phyloP scores from a whole-genome alignment of 2,329 filamentous ascomycete species.

The Teratosphaeria gauchensis region DNA sequence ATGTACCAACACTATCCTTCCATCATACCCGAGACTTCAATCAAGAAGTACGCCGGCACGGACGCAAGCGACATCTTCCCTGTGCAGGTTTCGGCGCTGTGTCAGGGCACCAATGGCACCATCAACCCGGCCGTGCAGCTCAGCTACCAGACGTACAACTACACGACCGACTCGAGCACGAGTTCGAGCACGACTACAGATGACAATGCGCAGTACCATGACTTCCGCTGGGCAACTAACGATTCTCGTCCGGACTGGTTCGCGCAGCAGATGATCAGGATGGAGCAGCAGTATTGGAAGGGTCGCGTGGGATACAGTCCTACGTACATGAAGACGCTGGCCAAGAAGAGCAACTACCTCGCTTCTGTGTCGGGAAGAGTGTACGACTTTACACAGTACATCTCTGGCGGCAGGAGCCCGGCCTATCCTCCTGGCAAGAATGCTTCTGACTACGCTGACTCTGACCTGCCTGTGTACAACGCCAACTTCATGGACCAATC shows the following conservation, averaged over 20 bases:
- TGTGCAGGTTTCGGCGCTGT: constrained; percentile 85
- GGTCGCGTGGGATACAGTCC: constrained; percentile 77
- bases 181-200: constrained; percentile 52
- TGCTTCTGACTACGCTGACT: background rate
- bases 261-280: constrained; percentile 70
- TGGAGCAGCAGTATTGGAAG: constrained; percentile 73
- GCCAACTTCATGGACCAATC: constrained; percentile 71
- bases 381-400: constrained; percentile 83
- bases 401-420: constrained; percentile 61
- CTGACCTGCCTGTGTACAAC: constrained; percentile 26
- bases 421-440: constrained; percentile 46
- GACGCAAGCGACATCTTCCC: constrained; percentile 89
- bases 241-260: constrained; percentile 88
- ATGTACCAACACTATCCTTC: constrained; percentile 66
- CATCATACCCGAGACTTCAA: constrained; percentile 48
- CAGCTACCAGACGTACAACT: constrained; percentile 71
- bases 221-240: constrained; percentile 78
- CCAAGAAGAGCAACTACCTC: constrained; percentile 43
- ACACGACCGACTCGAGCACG: constrained; percentile 51
- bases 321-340: constrained; percentile 63
- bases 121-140: constrained; percentile 67
- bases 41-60: constrained; percentile 74
- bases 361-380: constrained; percentile 70
- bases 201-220: constrained; percentile 71
- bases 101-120: constrained; percentile 62